Conservation (phyloP, 202 grass and related monocot genomes). For the Dendrocalamus latiflorus region DNA sequence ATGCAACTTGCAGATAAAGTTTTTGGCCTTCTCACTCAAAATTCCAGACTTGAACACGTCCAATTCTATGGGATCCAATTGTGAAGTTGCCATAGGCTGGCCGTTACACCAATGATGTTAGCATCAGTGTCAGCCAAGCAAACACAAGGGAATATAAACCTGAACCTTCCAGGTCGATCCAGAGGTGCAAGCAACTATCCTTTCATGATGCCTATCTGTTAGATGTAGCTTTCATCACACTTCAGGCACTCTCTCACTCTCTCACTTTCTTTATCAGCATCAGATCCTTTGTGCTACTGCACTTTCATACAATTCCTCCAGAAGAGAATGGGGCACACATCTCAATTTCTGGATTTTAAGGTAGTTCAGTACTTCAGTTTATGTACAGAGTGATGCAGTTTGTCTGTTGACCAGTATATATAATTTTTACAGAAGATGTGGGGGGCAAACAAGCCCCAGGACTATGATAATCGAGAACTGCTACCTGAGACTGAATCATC, state of each 20-base stretch:
- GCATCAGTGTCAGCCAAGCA: not conserved
- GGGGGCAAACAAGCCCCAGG: not conserved
- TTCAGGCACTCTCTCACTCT: not conserved
- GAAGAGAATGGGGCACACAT: not conserved
- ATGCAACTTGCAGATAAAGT: not conserved
- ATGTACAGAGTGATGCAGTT: constrained; percentile 37
- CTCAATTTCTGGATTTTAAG: constrained; percentile 2
- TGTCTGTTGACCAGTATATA: not conserved
- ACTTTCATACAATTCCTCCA: not conserved
- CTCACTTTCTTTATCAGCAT: not conserved
- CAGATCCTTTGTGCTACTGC: not conserved
- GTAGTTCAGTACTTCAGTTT: not conserved
- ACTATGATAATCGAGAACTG: not conserved
- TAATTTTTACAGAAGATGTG: constrained; percentile 26
- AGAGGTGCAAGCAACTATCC: not conserved
- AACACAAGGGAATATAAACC: not conserved
- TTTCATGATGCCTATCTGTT: not conserved
- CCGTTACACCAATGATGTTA: not conserved
- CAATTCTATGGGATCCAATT: not conserved
- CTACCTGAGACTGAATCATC: not conserved
- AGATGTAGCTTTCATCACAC: not conserved
- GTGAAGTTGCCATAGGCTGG: not conserved
- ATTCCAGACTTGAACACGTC: not conserved
- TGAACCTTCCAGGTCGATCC: not conserved
- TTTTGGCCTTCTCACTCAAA: not conserved